These are phyloP conservation scores for Eragrostis curvula DNA, from an alignment of 176 grass and related monocot species.

Conservation along the genomic window DNA sequence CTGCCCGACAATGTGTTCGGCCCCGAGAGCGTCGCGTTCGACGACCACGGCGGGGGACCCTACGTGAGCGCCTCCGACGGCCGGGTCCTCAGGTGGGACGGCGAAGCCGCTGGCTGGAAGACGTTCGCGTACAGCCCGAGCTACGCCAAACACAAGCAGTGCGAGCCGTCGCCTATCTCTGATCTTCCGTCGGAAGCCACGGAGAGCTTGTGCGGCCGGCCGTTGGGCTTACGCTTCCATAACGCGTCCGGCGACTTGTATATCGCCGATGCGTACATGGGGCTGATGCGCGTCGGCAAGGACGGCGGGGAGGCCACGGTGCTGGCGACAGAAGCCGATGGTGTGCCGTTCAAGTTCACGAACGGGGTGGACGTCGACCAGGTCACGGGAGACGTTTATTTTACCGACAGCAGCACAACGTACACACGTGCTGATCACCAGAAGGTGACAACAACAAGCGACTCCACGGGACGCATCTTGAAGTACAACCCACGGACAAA, in stretches of 20 bases:
- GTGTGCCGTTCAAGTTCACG: conserved; percentile 33
- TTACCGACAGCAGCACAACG: conserved; percentile 27
- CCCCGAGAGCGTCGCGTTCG: conserved; percentile 51
- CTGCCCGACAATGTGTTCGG: not conserved
- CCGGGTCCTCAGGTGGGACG: not conserved
- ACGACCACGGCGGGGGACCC: conserved; percentile 1
- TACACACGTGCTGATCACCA: conserved; percentile 9
- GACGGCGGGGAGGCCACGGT: conserved; percentile 27
- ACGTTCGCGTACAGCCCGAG: conserved; percentile 39
- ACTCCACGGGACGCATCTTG: conserved; percentile 5
- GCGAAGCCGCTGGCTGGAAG: not conserved
- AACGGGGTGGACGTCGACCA: conserved; percentile 48
- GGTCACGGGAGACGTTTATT: conserved; percentile 31
- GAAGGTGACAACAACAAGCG: not conserved
- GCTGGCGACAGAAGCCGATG: conserved; percentile 23
- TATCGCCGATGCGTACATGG: conserved; percentile 47
- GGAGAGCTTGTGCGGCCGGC: conserved; percentile 31
- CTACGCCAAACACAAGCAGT: not conserved
- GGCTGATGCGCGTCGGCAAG: conserved; percentile 42
- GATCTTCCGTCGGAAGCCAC: not conserved
- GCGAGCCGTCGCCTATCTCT: not conserved
- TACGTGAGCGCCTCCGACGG: conserved; percentile 39
- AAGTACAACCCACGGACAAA: not conserved
- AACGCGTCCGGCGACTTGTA: conserved; percentile 31
- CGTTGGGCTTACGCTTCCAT: conserved; percentile 40